These are phyloP conservation scores for Eutrema yunnanense DNA, from an alignment of 345 rosid genomes.

Conservation along the genomic window DNA sequence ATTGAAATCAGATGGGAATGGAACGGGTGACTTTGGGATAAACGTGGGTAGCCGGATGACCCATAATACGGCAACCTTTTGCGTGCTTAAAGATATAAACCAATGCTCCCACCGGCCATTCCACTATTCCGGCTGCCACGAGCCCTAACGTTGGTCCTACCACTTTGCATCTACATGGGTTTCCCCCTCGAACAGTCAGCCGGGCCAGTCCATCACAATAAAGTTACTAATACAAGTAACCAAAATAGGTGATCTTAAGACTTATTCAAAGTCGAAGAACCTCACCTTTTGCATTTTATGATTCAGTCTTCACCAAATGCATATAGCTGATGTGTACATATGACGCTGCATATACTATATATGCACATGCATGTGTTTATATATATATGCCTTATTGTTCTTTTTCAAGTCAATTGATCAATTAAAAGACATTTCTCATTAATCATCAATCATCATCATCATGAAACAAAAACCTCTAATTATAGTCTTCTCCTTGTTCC, in stretches of 20 bases:
- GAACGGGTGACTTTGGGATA: conserved; percentile 53
- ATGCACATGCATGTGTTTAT: neutral
- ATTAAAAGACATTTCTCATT: neutral
- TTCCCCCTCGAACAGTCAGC: conserved; percentile 25
- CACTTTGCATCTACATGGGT: conserved; percentile 87
- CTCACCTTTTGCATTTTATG: conserved; percentile 12
- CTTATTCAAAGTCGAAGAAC: conserved; percentile 15
- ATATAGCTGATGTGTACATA: conserved; percentile 9
- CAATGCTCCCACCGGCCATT: conserved; percentile 88
- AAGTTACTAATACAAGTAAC: neutral
- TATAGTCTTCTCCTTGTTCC: neutral
- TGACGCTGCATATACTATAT: neutral
- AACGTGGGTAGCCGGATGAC: conserved; percentile 72
- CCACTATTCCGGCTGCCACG: conserved; percentile 80
- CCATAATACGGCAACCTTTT: conserved; percentile 82
- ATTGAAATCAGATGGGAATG: conserved; percentile 46
- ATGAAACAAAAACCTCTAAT: neutral
- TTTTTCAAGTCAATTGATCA: neutral
- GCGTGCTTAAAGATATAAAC: conserved; percentile 62
- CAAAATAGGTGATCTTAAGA: neutral
- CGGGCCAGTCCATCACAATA: neutral
- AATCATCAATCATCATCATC: neutral
- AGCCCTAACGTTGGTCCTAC: conserved; percentile 79
- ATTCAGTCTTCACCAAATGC: conserved; percentile 21
- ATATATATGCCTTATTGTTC: neutral